Conservation (phyloP, 2,329 filamentous ascomycete genomes). For the Xylariomycetidae sp. region DNA sequence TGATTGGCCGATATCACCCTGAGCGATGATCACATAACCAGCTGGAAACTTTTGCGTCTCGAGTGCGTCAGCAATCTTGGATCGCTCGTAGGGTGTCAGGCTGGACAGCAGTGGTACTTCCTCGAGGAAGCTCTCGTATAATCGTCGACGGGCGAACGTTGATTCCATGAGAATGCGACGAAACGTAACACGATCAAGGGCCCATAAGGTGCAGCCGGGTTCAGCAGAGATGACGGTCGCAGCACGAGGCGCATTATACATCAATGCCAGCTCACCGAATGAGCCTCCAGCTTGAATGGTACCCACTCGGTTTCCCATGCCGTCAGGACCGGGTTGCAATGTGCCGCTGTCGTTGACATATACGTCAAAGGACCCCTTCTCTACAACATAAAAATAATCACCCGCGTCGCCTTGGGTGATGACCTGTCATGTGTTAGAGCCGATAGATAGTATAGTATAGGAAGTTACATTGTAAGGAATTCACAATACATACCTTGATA, state of each 20-base stretch:
- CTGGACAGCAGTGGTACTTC: conserved; percentile 82
- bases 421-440: conserved; percentile 54
- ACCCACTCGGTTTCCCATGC: conserved; percentile 77
- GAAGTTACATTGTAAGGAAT: too few species aligned
- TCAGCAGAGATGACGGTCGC: conserved; percentile 88
- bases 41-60: conserved; percentile 82
- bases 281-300: conserved; percentile 83
- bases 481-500: conserved; percentile 61
- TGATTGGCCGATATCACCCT: conserved; percentile 85
- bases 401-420: conserved; percentile 94
- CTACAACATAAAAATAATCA: conserved; percentile 97
- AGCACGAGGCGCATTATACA: conserved; percentile 97
- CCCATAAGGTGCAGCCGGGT: conserved; percentile 78
- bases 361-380: conserved; percentile 85
- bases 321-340: conserved; percentile 74
- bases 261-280: conserved; percentile 93
- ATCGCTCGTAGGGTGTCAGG: conserved; percentile 86
- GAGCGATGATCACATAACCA: conserved; percentile 79
- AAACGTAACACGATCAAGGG: conserved; percentile 92
- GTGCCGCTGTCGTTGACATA: conserved; percentile 77
- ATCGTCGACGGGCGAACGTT: conserved; percentile 88
- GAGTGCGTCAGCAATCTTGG: conserved; percentile 94
- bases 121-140: conserved; percentile 96
- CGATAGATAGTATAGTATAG: too few species aligned
- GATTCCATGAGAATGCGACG: conserved; percentile 97